phyloP scores from a whole-genome alignment of 1,284 basidiomycete genomes.

The Melanopsichium pennsylvanicum region DNA sequence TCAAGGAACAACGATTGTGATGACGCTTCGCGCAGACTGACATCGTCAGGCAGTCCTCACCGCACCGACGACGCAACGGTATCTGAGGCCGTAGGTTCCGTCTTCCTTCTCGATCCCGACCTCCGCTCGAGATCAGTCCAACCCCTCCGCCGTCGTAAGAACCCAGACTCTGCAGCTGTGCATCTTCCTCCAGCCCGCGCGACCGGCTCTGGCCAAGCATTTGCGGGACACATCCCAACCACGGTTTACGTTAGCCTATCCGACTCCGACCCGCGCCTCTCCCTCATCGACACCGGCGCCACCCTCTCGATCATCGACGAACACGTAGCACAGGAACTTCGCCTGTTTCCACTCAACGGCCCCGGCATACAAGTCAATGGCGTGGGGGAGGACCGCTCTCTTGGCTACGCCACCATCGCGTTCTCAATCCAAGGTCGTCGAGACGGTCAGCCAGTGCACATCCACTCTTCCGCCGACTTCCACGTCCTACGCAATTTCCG shows the following conservation, averaged over 20 bases:
- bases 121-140: no score
- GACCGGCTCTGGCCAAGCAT: not conserved
- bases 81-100: no score
- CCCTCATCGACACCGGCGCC: not conserved
- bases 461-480: not conserved
- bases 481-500: not conserved
- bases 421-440: not conserved
- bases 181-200: no score
- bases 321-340: not conserved
- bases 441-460: not conserved
- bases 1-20: no score
- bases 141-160: no score
- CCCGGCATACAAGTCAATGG: not conserved
- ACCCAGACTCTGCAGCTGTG: no score
- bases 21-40: no score
- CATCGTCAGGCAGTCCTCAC: no score
- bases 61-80: no score
- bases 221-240: not conserved
- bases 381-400: not conserved
- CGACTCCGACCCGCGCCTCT: not conserved
- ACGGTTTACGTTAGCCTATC: not conserved
- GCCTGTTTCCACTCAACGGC: not conserved
- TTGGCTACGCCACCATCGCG: not conserved
- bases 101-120: no score
- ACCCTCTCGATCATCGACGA: constrained; percentile 1